Percentiles rank a stretch among this genome's conserved stretches.
Conservation (phyloP, 257 asterid species). For the Lycium ferocissimum region DNA sequence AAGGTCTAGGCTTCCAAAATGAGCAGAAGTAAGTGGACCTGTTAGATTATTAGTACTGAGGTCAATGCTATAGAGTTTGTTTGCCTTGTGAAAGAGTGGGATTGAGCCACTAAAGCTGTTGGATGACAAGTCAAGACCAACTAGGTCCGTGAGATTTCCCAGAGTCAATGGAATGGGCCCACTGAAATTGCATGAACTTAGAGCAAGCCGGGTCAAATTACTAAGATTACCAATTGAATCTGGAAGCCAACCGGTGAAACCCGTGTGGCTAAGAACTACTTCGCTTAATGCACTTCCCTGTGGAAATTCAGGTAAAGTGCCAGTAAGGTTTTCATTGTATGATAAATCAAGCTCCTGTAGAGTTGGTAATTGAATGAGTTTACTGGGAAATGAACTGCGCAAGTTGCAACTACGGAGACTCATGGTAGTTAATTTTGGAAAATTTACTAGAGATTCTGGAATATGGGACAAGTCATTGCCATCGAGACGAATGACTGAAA, state of each 20-base stretch:
- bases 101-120: conserved; percentile 30
- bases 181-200: conserved; percentile 27
- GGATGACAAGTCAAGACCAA: conserved; percentile 32
- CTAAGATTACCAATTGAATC: conserved; percentile 28
- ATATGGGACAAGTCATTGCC: background rate
- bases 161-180: conserved; percentile 36
- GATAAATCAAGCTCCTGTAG: conserved; percentile 39
- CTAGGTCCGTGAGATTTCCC: conserved; percentile 11
- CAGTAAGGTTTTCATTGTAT: background rate
- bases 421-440: conserved; percentile 31
- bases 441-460: conserved; percentile 26
- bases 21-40: conserved; percentile 32
- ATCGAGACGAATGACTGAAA: conserved; percentile 25
- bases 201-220: conserved; percentile 15
- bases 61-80: conserved; percentile 14
- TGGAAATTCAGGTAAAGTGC: conserved; percentile 30
- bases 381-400: conserved; percentile 30
- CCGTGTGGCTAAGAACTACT: conserved; percentile 7
- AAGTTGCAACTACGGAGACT: conserved; percentile 31
- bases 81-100: conserved; percentile 26
- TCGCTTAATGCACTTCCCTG: background rate
- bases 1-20: conserved; percentile 28
- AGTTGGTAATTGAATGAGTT: conserved; percentile 42
- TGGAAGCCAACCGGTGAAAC: conserved; percentile 30
- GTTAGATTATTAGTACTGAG: background rate